Evolutionary conservation across 306 rosid genomes (phyloP).

Genomic region (Phaseolus lunatus): DNA sequence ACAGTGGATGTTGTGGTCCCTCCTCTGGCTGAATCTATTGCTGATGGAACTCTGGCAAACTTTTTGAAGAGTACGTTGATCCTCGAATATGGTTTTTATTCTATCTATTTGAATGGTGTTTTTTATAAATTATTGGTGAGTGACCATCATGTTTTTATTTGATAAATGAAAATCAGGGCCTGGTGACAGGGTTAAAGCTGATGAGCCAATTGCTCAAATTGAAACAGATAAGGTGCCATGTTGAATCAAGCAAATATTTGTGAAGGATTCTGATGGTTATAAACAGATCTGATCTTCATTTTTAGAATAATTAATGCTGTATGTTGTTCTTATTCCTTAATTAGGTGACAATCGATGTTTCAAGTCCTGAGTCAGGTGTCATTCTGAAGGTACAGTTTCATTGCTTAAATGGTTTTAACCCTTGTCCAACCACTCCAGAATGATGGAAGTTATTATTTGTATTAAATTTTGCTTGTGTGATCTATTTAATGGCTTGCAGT

Average conservation of each 20-base stretch:
- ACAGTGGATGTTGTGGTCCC: constrained; percentile 80
- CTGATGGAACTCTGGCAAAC: constrained; percentile 79
- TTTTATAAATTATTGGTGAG: constrained; percentile 36
- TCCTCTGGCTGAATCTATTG: constrained; percentile 79
- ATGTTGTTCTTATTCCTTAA: constrained; percentile 36
- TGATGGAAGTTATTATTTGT: not conserved
- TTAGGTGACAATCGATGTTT: constrained; percentile 87
- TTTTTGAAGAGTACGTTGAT: constrained; percentile 75
- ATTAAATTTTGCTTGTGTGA: constrained; percentile 24
- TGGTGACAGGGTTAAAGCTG: constrained; percentile 77
- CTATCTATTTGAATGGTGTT: constrained; percentile 1
- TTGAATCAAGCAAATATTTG: constrained; percentile 36
- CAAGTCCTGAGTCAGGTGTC: constrained; percentile 84
- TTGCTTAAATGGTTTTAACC: constrained; percentile 7
- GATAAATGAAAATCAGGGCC: constrained; percentile 59
- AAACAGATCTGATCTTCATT: not conserved
- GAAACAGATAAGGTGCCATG: constrained; percentile 82
- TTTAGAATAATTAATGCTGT: constrained; percentile 20
- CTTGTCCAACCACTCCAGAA: not conserved
- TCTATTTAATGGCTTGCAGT: constrained; percentile 52
- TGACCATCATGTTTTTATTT: constrained; percentile 41
- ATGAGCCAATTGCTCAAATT: constrained; percentile 86
- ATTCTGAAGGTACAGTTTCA: constrained; percentile 63
- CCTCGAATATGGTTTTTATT: not conserved
- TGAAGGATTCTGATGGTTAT: constrained; percentile 33